Evolutionary conservation across 345 rosid species (phyloP).

Genomic region (Brassica incana): DNA sequence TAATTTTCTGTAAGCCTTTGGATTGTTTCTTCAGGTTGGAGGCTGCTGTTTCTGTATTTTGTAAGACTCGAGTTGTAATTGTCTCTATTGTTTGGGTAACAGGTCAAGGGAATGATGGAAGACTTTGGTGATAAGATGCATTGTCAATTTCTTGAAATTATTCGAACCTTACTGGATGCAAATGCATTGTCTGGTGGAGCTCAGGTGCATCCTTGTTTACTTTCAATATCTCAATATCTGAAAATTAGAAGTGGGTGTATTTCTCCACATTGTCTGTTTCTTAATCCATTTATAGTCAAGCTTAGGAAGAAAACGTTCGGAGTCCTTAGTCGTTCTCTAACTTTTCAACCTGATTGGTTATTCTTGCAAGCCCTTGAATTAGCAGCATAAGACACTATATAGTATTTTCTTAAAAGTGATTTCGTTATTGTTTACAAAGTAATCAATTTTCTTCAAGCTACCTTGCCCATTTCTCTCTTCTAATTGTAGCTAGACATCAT

Average conservation of each 20-base stretch:
- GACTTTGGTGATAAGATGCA: constrained; percentile 95
- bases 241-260: constrained; percentile 2
- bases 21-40: constrained; percentile 17
- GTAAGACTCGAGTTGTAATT: neutral
- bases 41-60: neutral
- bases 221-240: neutral
- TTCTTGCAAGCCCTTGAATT: neutral
- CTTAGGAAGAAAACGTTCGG: neutral
- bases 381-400: neutral
- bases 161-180: constrained; percentile 93
- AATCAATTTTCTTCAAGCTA: neutral
- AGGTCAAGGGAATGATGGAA: constrained; percentile 97
- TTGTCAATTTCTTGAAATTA: constrained; percentile 96
- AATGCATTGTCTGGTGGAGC: constrained; percentile 70
- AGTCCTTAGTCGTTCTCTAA: constrained; percentile 10
- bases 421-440: neutral
- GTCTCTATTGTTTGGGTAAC: constrained; percentile 27
- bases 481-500: constrained; percentile 11
- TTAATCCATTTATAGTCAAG: neutral
- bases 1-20: constrained; percentile 41
- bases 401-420: neutral
- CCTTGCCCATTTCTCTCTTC: neutral
- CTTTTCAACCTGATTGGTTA: neutral
- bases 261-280: neutral
- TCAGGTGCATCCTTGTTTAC: constrained; percentile 54